A percentile compares a stretch with the other conserved stretches of the same genome.
phyloP scores from a whole-genome alignment of 1,139 yeast genomes.

The Torulaspora globosa region DNA sequence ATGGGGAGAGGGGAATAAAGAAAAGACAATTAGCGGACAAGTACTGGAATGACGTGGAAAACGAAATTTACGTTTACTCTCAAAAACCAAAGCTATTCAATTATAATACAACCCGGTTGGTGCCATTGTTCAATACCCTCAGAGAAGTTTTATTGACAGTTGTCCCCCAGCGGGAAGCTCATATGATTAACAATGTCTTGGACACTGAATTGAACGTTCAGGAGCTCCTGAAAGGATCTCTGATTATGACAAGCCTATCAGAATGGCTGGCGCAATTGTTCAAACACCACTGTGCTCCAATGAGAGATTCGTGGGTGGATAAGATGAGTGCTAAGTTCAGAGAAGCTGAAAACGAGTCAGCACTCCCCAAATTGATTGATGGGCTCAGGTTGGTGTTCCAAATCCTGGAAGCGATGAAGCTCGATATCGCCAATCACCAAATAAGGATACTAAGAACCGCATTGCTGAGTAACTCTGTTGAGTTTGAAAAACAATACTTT shows the following conservation, averaged over 20 bases:
- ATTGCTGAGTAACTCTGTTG: constrained; percentile 83
- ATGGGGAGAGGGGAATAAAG: constrained; percentile 82
- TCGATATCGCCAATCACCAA: constrained; percentile 94
- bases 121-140: constrained; percentile 68
- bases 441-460: constrained; percentile 81
- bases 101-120: constrained; percentile 49
- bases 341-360: constrained; percentile 53
- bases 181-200: constrained; percentile 64
- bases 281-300: constrained; percentile 70
- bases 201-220: constrained; percentile 75
- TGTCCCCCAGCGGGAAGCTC: constrained; percentile 74
- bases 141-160: constrained; percentile 71
- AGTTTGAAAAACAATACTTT: constrained; percentile 85
- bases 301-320: constrained; percentile 88
- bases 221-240: constrained; percentile 56
- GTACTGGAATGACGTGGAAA: constrained; percentile 76
- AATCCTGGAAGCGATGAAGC: constrained; percentile 90
- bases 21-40: constrained; percentile 71
- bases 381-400: constrained; percentile 78
- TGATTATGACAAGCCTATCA: constrained; percentile 31
- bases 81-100: constrained; percentile 34
- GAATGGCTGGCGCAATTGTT: constrained; percentile 37
- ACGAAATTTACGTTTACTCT: constrained; percentile 45
- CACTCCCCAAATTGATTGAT: constrained; percentile 59
- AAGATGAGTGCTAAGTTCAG: constrained; percentile 72